phyloP scores from a whole-genome alignment of 75 land plant genomes.

The Cunninghamia lanceolata region DNA sequence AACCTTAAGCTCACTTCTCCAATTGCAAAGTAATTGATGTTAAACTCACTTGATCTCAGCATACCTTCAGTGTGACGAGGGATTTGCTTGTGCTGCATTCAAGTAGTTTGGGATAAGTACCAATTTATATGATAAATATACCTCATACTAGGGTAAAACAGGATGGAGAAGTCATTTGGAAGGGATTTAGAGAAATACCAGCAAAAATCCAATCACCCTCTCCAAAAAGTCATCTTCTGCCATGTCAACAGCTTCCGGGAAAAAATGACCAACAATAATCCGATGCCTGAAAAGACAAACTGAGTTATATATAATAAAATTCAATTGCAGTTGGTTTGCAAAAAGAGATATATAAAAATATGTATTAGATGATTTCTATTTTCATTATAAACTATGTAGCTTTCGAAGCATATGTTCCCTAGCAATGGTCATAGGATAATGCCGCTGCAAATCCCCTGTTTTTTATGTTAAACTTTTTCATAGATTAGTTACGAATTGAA shows the following conservation, averaged over 20 bases:
- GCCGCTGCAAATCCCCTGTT: not conserved
- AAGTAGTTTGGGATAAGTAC: not conserved
- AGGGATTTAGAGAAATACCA: constrained; percentile 19
- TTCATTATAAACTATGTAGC: not conserved
- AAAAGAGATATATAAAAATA: not conserved
- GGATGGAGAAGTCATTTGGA: not conserved
- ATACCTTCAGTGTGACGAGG: constrained; percentile 51
- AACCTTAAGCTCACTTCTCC: constrained; percentile 29
- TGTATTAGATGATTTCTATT: not conserved
- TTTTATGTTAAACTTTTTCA: too few relatives aligned
- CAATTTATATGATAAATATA: not conserved
- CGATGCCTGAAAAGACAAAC: constrained; percentile 31
- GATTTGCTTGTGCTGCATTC: constrained; percentile 34
- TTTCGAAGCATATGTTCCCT: not conserved
- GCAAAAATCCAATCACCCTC: constrained; percentile 29
- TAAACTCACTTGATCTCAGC: constrained; percentile 28
- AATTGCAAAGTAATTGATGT: constrained; percentile 44
- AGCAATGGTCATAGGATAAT: not conserved
- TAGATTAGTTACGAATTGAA: too few relatives aligned
- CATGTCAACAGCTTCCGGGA: constrained; percentile 40
- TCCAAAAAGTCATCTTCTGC: constrained; percentile 40
- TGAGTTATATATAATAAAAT: not conserved
- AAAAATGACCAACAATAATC: constrained; percentile 30
- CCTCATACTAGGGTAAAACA: not conserved
- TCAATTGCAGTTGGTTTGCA: not conserved